Evolutionary conservation across 768 basidiomycete species (phyloP), one percentile per base, ranked within the genome.

Genomic region (Boletus reticulatus): DNA sequence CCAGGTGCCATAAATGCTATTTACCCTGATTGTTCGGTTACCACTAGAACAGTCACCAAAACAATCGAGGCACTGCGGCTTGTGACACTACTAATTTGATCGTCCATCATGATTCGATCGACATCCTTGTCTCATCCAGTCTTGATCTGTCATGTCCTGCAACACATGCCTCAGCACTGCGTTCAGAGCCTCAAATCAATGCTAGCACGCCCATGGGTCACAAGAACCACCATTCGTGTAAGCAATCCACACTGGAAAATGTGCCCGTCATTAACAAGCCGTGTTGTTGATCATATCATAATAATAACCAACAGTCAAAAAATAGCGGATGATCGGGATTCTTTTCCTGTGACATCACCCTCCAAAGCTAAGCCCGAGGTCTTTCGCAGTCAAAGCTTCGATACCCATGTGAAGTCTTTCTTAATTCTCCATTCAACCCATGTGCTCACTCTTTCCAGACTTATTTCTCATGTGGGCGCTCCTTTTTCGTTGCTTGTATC

Each of bases 11-110:
- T 58, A 46, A 49, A 44, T 43, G 38, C 55, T 42, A 36, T 45
- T 51, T 12, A 37, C 42, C 51, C 52, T 52, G 52, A 57, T 57
- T 32, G 16, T 20, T 53, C 51, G 38, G 38, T 48, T 53, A 37
- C 50, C 37, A 37, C 48, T 50, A 6, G 8, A 50, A 32, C 48
- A 32, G 51, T 42, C 52, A 45, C 62, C 36, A 17, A 31, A 55
- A 47, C 10, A 53, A 43, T 56, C 62, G 50, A 53, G 53, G 58
- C 52, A 50, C 59, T 67, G 64, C 53, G 55, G 43, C 50, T 58
- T 55, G 50, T 71, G 69, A 72, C 66, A 61, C 53, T 10, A 53
- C 61, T 49, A 59, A 59, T 60, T 69, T 61, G 59, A 63, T 59
- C 57, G 44, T 50, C 55, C 53, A 68, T 68, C 63, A 57, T 53